phyloP scores from a whole-genome alignment of 805 yeast species.

The Metschnikowia lochheadii region DNA sequence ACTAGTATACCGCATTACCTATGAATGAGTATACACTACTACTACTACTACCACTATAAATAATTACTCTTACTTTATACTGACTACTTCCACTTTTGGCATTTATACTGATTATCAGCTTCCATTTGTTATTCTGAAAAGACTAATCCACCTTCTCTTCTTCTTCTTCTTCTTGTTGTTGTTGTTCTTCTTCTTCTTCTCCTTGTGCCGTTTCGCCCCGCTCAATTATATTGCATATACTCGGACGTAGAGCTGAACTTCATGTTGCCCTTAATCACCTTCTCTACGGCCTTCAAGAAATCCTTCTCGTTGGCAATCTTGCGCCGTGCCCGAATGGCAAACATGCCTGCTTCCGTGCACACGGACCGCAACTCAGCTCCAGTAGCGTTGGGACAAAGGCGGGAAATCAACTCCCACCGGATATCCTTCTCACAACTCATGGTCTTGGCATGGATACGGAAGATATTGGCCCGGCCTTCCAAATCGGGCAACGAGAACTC shows the following conservation, averaged over 20 bases:
- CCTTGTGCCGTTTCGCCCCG: neutral
- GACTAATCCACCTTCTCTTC: neutral
- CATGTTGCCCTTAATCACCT: constrained; percentile 97
- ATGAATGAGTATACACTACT: no score
- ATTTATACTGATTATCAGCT: neutral
- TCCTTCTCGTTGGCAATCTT: constrained; percentile 98
- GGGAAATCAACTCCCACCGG: constrained; percentile 96
- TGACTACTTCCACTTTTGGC: neutral
- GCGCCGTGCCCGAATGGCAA: constrained; percentile 96
- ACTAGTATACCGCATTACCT: no score
- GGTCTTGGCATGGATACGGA: constrained; percentile 94
- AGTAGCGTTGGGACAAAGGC: constrained; percentile 96
- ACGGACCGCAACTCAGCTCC: constrained; percentile 99
- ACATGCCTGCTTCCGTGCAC: constrained; percentile 99
- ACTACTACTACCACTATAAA: no score
- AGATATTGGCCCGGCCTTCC: constrained; percentile 96
- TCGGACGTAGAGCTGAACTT: constrained; percentile 95
- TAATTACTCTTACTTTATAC: no score
- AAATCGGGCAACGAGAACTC: constrained; percentile 95
- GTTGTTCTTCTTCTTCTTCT: neutral
- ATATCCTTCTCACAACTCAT: constrained; percentile 98
- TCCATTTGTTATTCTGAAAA: neutral
- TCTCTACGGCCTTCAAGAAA: constrained; percentile 94
- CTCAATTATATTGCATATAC: constrained; percentile 94
- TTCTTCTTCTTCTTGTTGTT: neutral